Evolutionary conservation across 805 yeast genomes (phyloP), one percentile per base, ranked within the genome.

Genomic region (Kodamaea lidongshanica): DNA sequence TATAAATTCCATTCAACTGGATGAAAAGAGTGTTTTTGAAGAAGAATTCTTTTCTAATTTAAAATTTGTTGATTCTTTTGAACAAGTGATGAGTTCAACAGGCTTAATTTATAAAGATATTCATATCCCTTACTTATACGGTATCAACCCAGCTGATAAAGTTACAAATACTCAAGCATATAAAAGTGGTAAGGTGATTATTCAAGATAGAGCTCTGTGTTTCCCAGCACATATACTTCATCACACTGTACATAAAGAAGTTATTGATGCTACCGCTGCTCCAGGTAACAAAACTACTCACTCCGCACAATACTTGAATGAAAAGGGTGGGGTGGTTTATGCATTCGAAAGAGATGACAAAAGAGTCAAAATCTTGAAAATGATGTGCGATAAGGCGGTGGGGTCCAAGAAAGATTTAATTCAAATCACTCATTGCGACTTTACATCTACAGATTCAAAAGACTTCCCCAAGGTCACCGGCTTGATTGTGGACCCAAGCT

Each of bases 211-310:
- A 30, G 96, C 97, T 0, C 87, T 96, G 2, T 92, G 98, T 53
- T 87, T 92, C 50, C 99, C 99, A 0, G 96, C 94, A 0, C 76
- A 74, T 37, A 87, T 92, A 16, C 57, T 92, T 27, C 65, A 73
- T 38, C 37, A 43, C 22, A 60, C 57, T 31, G 33, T 51, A 1
- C 80, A 78, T 25, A 79, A 72, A 35, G 56, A 65, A 14, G 75
- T 87, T 7, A 82, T 92, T 25, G 99, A 92, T 58, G 81, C 96
- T 1, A 88, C 96, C 59, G 88, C 97, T 3, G 98, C 99, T 0
- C 99, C 99, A 4, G 99, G 99, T 4, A 92, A 92, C 56, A 94
- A 92, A 53, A 92, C 99, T 0, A 85, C 96, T 0, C 97, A 89
- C 57, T 60, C 80, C 13, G 95, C 96, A 0, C 74, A 92, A 0